Base-by-base conservation (phyloP, 2,329 filamentous ascomycete genomes). In the Verticillium longisporum region DNA sequence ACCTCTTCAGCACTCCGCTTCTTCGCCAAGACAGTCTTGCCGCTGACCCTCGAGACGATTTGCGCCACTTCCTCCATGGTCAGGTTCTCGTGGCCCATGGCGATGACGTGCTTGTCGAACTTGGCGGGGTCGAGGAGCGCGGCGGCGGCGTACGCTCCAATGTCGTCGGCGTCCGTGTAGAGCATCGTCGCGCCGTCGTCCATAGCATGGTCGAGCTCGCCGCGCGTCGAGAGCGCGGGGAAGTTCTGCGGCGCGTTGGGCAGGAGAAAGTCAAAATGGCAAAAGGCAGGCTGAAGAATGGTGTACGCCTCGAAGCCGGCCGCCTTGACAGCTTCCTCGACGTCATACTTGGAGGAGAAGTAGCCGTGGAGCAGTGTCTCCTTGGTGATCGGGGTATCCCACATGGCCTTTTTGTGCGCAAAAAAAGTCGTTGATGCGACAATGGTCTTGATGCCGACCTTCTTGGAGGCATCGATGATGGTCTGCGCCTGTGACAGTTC, bases 331-430 rank as follows among this genome's bases (percentile, higher is more conserved):
- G 63, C 60, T 0, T 72, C 68, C 54, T 79, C 77, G 14, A 77
- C 69, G 0, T 65, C 62, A 1, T 70, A 66, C 66, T 79, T 79
- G 56, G 73, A 77, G 33, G 63, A 58, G 59, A 69, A 79, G 63
- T 79, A 75, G 0, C 21, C 61, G 36, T 53, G 60, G n/a, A 75
- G 61, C 0, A 55, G 14, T 5, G 53, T 13, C 13, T 65, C 57
- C 15, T 66, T 58, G 0, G 63, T 66, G 1, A 13, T 31, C 0
- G 60, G 55, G 4, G 69, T 62, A 4, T 70, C 67, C 71, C 71
- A 73, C 3, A 69, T 9, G 1, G 55, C 53, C 55, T 50, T 69
- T 14, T 65, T 18, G 1, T 59, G 63, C 0, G 67, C 65, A 41
- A 14, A 45, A 41, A 71, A 61, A 14, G 66, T 67, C 0, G 73